phyloP scores from a whole-genome alignment of 1,284 basidiomycete species.

The Meripilus lineatus region DNA sequence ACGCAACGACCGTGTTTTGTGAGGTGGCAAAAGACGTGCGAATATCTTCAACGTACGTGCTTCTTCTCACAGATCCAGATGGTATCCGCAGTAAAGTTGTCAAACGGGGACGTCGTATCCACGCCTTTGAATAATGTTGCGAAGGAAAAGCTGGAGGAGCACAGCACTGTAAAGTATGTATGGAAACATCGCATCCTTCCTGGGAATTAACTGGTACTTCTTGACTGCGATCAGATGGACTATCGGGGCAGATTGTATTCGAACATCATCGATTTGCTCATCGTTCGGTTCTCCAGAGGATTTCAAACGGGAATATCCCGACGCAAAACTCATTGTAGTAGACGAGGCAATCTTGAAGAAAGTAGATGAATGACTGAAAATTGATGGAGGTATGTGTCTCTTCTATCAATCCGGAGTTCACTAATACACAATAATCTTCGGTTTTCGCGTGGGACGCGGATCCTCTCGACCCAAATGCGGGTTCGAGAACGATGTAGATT shows the following conservation, averaged over 20 bases:
- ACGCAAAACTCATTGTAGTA: slow-evolving; percentile 66
- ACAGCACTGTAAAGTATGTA: slow-evolving; percentile 76
- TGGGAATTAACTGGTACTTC: too few species aligned
- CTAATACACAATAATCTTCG: too few species aligned
- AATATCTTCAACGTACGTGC: slow-evolving; percentile 77
- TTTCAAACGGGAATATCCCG: slow-evolving; percentile 67
- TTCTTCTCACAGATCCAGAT: background rate
- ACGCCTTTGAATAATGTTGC: slow-evolving; percentile 76
- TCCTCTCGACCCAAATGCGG: slow-evolving; percentile 57
- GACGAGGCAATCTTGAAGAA: slow-evolving; percentile 41
- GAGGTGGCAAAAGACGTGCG: slow-evolving; percentile 60
- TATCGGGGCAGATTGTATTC: slow-evolving; percentile 58
- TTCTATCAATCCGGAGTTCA: slow-evolving; percentile 57
- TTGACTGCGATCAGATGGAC: slow-evolving; percentile 63
- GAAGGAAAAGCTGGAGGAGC: slow-evolving; percentile 60
- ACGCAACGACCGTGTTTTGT: background rate
- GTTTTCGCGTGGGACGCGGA: slow-evolving; percentile 62
- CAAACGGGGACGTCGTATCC: slow-evolving; percentile 73
- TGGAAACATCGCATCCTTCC: too few species aligned
- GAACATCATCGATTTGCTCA: too few species aligned
- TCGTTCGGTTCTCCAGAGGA: too few species aligned
- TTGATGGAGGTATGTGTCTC: slow-evolving; percentile 54
- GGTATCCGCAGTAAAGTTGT: slow-evolving; percentile 71
- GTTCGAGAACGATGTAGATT: slow-evolving; percentile 76
- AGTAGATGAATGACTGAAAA: slow-evolving; percentile 26